These are phyloP conservation scores for Candida sojae DNA, from an alignment of 1,139 yeast species.

Conservation along the genomic window DNA sequence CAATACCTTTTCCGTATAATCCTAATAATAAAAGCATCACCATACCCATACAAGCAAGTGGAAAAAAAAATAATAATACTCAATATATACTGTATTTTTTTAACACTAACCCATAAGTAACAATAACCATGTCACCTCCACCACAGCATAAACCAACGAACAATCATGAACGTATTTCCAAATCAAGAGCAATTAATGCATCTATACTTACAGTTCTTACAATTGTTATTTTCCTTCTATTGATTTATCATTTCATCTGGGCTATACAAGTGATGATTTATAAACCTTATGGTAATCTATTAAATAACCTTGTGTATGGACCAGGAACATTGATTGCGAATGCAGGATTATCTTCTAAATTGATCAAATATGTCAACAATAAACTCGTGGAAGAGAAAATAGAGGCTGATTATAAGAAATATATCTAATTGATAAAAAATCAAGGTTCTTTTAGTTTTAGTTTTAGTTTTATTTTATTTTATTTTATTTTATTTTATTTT, in stretches of 20 bases:
- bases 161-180: slow-evolving; percentile 28
- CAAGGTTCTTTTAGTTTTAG: background rate
- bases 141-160: background rate
- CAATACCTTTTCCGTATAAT: no score
- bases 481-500: background rate
- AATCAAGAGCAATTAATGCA: slow-evolving; percentile 39
- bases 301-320: slow-evolving; percentile 40
- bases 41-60: no score
- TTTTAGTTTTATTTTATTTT: background rate
- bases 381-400: slow-evolving; percentile 37
- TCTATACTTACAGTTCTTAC: slow-evolving; percentile 34
- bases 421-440: slow-evolving; percentile 21
- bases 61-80: no score
- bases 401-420: slow-evolving; percentile 50
- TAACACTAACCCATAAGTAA: no score
- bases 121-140: background rate
- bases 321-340: slow-evolving; percentile 41
- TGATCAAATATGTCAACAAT: slow-evolving; percentile 32
- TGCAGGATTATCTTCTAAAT: slow-evolving; percentile 31
- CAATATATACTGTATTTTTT: no score
- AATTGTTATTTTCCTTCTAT: slow-evolving; percentile 24
- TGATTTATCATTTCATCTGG: slow-evolving; percentile 40
- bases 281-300: slow-evolving; percentile 32
- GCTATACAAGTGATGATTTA: slow-evolving; percentile 30
- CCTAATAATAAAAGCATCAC: no score